These are phyloP conservation scores for Zygotorulaspora mrakii DNA, from an alignment of 1,139 yeast genomes.

Conservation along the genomic window DNA sequence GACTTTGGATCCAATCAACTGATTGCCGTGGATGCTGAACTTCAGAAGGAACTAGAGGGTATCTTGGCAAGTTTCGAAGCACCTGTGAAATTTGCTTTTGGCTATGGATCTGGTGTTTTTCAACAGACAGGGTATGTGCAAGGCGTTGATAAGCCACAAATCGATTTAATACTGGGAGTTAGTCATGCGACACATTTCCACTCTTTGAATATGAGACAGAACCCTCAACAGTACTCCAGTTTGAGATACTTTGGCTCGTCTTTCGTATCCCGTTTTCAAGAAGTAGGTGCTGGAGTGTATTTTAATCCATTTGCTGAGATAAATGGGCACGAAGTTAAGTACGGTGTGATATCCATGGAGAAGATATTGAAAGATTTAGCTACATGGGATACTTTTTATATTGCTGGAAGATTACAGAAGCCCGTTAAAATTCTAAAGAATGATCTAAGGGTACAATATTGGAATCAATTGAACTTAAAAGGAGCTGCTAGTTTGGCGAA, in stretches of 20 bases:
- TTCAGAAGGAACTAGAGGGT: constrained; percentile 46
- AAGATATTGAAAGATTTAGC: constrained; percentile 62
- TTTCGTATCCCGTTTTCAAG: constrained; percentile 57
- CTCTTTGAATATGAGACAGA: constrained; percentile 56
- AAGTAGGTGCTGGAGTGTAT: constrained; percentile 86
- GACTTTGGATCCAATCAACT: constrained; percentile 59
- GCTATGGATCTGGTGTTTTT: constrained; percentile 95
- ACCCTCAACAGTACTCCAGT: constrained; percentile 73
- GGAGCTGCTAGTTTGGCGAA: constrained; percentile 74
- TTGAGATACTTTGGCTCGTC: constrained; percentile 59
- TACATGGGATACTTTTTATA: constrained; percentile 79
- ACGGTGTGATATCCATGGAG: constrained; percentile 74
- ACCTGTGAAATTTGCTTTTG: constrained; percentile 73
- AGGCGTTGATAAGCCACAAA: constrained; percentile 54
- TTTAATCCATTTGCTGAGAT: constrained; percentile 85
- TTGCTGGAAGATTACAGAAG: constrained; percentile 92
- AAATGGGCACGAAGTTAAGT: constrained; percentile 64
- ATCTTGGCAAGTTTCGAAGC: constrained; percentile 59
- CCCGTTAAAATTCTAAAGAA: constrained; percentile 78
- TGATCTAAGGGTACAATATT: constrained; percentile 55
- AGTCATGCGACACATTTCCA: constrained; percentile 75
- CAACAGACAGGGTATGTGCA: constrained; percentile 59
- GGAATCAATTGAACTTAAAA: constrained; percentile 72
- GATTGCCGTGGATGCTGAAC: constrained; percentile 44
- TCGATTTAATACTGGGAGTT: constrained; percentile 86